Base-by-base conservation (phyloP, 306 rosid genomes). In the Lathyrus sativus region DNA sequence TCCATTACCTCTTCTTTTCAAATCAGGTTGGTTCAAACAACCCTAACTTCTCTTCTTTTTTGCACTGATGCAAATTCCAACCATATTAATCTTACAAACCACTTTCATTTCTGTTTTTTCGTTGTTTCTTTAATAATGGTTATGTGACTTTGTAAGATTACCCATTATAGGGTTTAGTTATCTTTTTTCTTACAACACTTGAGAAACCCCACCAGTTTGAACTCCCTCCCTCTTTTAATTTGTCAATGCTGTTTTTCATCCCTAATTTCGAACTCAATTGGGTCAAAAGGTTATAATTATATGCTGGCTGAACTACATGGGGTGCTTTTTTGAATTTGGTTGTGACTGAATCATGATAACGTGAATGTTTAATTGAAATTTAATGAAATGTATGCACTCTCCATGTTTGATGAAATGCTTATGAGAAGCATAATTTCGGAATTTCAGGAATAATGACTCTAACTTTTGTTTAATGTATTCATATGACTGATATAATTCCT, bases 391-490 rank as follows among this genome's bases (percentile, higher is more conserved):
- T 75, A 50, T 26, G 88, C 79, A 43, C 67, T 54, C 14, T 19
- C 11, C 74, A 31, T 81, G 14, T 86, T 81, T 29, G 81, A 76
- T 74, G 80, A 68, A 86, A 83, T 86, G 83, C 70, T 35, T 79
- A 74, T 76, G 31, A 76, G 81, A 41, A 72, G 19, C 68, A 71
- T 56, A 12, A 12, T 81, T 13, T 13, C 8, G 70, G 29, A 54
- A 28, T 64, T 71, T 68, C 62, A 72, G 65, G 57, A 78, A 48
- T 58, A 78, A 75, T 22, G 66, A 68, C n/a, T 65, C 31, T 29
- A 65, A 31, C 31, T 35, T 65, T 33, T 62, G 64, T 50, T 62
- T 50, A 24, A 24, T 24, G 26, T 62, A 19, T 19, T 19, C 22
- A 19, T 19, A 19, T 80, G 9, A 29, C 53, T 76, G 43, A 68